Conservation (phyloP, 148 eudicot species). For the Bassia scoparia region DNA sequence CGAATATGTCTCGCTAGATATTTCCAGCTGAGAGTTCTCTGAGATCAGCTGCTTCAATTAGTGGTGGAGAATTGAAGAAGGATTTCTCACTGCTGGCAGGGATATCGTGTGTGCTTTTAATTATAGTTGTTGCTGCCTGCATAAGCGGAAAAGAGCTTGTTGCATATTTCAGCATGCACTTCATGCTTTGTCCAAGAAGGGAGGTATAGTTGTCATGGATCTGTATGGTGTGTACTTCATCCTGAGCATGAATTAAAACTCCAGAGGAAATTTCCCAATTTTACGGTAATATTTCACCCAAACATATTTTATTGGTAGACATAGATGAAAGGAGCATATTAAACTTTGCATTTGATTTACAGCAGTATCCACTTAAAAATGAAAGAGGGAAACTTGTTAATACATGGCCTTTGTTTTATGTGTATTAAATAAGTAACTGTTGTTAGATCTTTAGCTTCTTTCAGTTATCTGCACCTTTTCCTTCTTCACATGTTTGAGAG, state of each 20-base stretch:
- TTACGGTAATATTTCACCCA: conserved; percentile 55
- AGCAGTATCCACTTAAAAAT: not conserved
- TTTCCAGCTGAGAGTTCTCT: conserved; percentile 25
- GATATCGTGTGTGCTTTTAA: conserved; percentile 95
- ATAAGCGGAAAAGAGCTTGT: conserved; percentile 74
- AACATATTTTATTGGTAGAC: not conserved
- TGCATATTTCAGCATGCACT: conserved; percentile 72
- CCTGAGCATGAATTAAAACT: conserved; percentile 72
- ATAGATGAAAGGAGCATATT: not conserved
- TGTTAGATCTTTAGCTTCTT: not conserved
- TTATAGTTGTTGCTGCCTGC: conserved; percentile 98
- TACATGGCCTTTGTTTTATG: not conserved
- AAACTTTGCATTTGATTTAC: not conserved
- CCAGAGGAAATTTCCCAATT: conserved; percentile 83
- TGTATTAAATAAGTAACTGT: not conserved
- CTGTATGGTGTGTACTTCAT: conserved; percentile 92
- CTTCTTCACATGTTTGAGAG: too few relatives aligned
- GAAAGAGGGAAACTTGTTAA: not conserved
- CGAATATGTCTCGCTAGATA: conserved; percentile 26
- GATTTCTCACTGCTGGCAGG: conserved; percentile 43
- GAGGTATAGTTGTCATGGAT: conserved; percentile 96
- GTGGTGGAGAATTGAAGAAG: conserved; percentile 31
- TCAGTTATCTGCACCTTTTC: not conserved
- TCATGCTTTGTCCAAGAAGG: conserved; percentile 55
- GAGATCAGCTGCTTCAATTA: conserved; percentile 18